phyloP scores from a whole-genome alignment of 768 basidiomycete species.

The Amanita jacksonii region DNA sequence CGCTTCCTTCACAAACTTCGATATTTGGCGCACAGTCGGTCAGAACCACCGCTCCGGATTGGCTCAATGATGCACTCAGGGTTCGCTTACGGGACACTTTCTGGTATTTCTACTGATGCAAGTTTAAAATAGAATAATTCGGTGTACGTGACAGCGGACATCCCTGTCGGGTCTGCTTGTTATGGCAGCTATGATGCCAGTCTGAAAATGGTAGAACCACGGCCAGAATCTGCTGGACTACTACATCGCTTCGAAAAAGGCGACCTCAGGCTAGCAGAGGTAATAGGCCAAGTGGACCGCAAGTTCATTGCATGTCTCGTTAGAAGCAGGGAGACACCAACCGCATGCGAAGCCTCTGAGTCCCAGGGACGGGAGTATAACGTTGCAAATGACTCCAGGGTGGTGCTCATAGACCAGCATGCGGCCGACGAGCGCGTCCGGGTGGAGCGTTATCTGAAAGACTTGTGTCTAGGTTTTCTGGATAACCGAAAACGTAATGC shows the following conservation, averaged over 20 bases:
- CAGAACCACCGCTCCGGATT: slow-evolving; percentile 36
- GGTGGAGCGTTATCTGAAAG: slow-evolving; percentile 73
- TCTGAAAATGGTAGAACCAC: slow-evolving; percentile 7
- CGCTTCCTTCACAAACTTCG: slow-evolving; percentile 12
- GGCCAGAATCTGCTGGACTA: background rate
- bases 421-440: slow-evolving; percentile 96
- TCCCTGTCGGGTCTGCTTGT: slow-evolving; percentile 20
- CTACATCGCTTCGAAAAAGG: slow-evolving; percentile 20
- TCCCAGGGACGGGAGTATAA: slow-evolving; percentile 4
- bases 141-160: slow-evolving; percentile 39
- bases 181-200: background rate
- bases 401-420: slow-evolving; percentile 92
- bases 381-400: slow-evolving; percentile 17
- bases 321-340: slow-evolving; percentile 14
- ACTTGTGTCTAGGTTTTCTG: slow-evolving; percentile 65
- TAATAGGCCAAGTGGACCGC: slow-evolving; percentile 80
- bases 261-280: slow-evolving; percentile 45
- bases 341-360: slow-evolving; percentile 11
- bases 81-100: slow-evolving; percentile 22
- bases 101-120: background rate
- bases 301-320: slow-evolving; percentile 84
- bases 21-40: slow-evolving; percentile 2
- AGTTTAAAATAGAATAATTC: slow-evolving; percentile 37
- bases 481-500: slow-evolving; percentile 24
- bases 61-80: slow-evolving; percentile 55